Conservation (phyloP, 1,284 basidiomycete species). For the Salmacisia buchloeana region DNA sequence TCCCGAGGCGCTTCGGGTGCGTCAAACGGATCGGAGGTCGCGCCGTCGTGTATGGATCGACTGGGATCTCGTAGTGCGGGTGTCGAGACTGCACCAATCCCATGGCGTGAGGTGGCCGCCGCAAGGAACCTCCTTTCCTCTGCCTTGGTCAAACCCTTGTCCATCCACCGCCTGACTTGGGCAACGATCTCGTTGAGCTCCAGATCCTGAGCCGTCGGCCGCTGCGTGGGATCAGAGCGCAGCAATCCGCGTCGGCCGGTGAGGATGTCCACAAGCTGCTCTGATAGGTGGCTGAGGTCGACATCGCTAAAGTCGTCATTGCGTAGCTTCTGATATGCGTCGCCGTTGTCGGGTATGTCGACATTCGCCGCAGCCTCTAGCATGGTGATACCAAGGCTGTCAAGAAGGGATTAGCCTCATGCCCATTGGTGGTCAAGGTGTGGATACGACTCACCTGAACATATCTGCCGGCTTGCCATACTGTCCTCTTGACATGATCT, state of each 20-base stretch:
- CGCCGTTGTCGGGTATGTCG: constrained; percentile 90
- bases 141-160: constrained; percentile 5
- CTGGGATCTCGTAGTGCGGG: neutral
- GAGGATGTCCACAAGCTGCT: constrained; percentile 40
- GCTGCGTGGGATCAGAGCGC: constrained; percentile 9
- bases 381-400: constrained; percentile 85
- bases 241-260: constrained; percentile 10
- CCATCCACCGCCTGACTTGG: constrained; percentile 20
- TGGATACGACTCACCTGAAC: constrained; percentile 68
- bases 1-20: neutral
- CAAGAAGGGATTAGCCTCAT: constrained; percentile 15
- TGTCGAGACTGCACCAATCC: no score
- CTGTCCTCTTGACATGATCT: constrained; percentile 75
- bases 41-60: neutral
- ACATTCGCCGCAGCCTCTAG: constrained; percentile 94
- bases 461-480: constrained; percentile 94
- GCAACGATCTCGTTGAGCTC: constrained; percentile 22
- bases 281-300: constrained; percentile 61
- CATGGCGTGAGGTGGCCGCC: constrained; percentile 53
- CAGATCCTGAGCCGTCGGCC: constrained; percentile 19
- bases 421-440: neutral
- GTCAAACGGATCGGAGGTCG: neutral
- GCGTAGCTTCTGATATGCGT: constrained; percentile 88
- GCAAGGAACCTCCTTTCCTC: neutral
- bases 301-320: constrained; percentile 87